Percentiles rank a stretch among this genome's conserved stretches.
Evolutionary conservation across 305 asterid genomes (phyloP).

Genomic region (Fraxinus dipetala): DNA sequence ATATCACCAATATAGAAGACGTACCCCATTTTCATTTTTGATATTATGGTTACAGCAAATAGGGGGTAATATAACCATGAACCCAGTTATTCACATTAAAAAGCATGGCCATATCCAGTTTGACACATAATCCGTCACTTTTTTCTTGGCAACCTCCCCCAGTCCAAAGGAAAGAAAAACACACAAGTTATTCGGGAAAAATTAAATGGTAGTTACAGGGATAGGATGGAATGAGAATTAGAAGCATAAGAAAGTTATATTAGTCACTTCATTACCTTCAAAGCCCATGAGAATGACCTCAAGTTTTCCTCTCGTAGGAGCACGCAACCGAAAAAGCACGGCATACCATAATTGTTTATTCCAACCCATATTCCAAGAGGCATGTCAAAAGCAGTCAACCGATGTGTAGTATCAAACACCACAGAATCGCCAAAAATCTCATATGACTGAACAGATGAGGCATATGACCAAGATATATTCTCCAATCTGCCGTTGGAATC

Average conservation of each 20-base stretch:
- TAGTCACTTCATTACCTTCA: constrained; percentile 61
- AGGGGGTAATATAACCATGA: neutral
- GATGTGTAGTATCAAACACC: constrained; percentile 92
- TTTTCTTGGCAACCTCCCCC: neutral
- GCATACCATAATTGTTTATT: constrained; percentile 94
- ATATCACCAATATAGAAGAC: neutral
- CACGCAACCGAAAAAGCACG: constrained; percentile 93
- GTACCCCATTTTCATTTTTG: constrained; percentile 6
- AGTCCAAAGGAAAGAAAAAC: neutral
- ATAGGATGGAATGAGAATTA: constrained; percentile 3
- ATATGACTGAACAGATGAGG: constrained; percentile 77
- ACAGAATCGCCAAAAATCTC: constrained; percentile 91
- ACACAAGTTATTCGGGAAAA: neutral
- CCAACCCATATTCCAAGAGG: constrained; percentile 99
- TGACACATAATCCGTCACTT: neutral
- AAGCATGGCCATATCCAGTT: neutral
- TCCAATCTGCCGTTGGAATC: constrained; percentile 76
- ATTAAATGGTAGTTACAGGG: neutral
- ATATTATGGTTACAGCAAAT: neutral
- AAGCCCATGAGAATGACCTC: constrained; percentile 91
- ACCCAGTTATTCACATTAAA: neutral
- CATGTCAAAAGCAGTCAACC: constrained; percentile 88
- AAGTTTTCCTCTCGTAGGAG: constrained; percentile 85
- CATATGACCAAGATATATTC: constrained; percentile 95
- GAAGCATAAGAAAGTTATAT: neutral